A percentile compares a stretch with the other conserved stretches of the same genome.
These are phyloP conservation scores for Chalara sp. DNA, from an alignment of 2,329 filamentous ascomycete species.

Conservation along the genomic window DNA sequence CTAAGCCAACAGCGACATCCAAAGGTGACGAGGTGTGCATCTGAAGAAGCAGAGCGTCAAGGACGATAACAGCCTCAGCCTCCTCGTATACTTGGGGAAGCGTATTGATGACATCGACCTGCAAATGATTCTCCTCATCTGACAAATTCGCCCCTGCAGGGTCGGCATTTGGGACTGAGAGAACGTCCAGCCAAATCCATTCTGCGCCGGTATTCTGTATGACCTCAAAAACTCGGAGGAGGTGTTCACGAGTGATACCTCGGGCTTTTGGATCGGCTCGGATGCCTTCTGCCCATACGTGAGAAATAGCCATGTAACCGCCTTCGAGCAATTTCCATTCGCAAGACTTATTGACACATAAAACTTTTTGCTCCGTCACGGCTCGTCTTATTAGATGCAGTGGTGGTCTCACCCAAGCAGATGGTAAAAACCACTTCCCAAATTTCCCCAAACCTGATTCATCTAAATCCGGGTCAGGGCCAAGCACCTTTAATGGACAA, in stretches of 20 bases:
- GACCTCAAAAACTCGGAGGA: slow-evolving; percentile 2
- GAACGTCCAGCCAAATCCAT: slow-evolving; percentile 16
- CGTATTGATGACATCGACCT: slow-evolving; percentile 12
- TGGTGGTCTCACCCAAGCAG: background rate
- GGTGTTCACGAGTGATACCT: slow-evolving; percentile 4
- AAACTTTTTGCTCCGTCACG: background rate
- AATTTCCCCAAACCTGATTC: background rate
- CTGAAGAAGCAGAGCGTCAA: slow-evolving; percentile 13
- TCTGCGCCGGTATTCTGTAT: slow-evolving; percentile 2
- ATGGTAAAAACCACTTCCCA: background rate
- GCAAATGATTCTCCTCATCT: slow-evolving; percentile 8
- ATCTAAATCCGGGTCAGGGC: background rate
- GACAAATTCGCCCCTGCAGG: background rate
- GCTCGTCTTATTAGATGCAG: background rate
- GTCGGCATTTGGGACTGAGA: slow-evolving; percentile 10
- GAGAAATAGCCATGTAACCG: slow-evolving; percentile 7
- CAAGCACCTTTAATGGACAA: background rate
- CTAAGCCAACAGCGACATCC: slow-evolving; percentile 10
- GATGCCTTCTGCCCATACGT: slow-evolving; percentile 16
- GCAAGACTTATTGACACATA: background rate
- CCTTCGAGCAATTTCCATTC: background rate
- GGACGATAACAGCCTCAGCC: slow-evolving; percentile 11
- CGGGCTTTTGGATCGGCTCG: slow-evolving; percentile 5
- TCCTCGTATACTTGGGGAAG: slow-evolving; percentile 9
- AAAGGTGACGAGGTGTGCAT: slow-evolving; percentile 3